phyloP scores from a whole-genome alignment of 805 yeast species.

The Kazachstania taianensis region DNA sequence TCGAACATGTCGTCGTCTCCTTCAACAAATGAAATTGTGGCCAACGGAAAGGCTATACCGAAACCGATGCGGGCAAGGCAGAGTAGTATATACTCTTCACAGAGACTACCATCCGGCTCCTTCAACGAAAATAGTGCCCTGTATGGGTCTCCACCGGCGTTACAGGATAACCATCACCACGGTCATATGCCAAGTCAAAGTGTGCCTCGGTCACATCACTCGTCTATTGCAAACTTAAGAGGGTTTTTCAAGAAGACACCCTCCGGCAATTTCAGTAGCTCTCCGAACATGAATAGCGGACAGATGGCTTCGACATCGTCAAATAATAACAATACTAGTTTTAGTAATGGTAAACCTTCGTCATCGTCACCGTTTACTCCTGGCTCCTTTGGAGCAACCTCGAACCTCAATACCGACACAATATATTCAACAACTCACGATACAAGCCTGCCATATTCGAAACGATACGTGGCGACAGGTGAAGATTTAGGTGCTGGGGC shows the following conservation, averaged over 20 bases:
- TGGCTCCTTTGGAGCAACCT: conserved; percentile 23
- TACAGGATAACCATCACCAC: conserved; percentile 22
- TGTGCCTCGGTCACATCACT: conserved; percentile 45
- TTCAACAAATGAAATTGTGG: background rate
- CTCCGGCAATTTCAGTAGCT: conserved; percentile 3
- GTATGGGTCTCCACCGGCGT: conserved; percentile 25
- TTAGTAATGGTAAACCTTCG: background rate
- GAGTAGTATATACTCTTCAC: conserved; percentile 27
- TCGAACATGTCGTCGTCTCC: conserved; percentile 3
- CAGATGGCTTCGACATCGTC: background rate
- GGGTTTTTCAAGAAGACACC: conserved; percentile 52
- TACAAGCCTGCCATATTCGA: conserved; percentile 46
- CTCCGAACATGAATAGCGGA: conserved; percentile 1
- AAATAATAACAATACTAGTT: background rate
- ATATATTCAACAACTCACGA: conserved; percentile 31
- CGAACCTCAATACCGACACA: conserved; percentile 31
- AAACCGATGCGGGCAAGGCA: conserved; percentile 29
- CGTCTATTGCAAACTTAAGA: conserved; percentile 70
- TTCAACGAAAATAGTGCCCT: conserved; percentile 13
- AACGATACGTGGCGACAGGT: conserved; percentile 70
- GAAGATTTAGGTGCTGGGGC: conserved; percentile 91
- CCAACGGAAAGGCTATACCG: conserved; percentile 27
- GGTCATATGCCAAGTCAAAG: conserved; percentile 31
- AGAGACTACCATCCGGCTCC: conserved; percentile 25
- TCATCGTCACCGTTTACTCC: conserved; percentile 12